Evolutionary conservation across 768 basidiomycete species (phyloP), one percentile per base, ranked within the genome.

Genomic region (Rhizopogon vulgaris): DNA sequence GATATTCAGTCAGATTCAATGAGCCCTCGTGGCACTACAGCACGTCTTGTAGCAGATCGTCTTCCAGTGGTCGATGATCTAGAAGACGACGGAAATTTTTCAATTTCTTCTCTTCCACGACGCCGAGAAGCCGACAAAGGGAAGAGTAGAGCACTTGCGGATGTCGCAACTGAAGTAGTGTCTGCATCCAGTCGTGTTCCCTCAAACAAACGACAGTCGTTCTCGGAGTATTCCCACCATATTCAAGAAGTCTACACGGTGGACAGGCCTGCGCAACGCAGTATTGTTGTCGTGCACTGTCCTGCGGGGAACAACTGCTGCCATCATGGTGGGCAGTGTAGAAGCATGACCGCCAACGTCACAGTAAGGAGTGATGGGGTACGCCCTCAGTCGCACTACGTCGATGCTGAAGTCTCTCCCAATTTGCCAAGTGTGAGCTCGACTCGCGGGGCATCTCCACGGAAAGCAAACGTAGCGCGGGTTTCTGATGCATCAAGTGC

Each of bases 391-490:
- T 34, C 57, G 36, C 60, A 41, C 57, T 64, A 68, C 22, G 60
- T 54, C n/a, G 65, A 66, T 43, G 58, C 56, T 32, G 55, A 51
- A 39, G 65, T 66, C 43, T 66, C 65, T 28, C 65, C 65, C 1
- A 66, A 63, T 14, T 48, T 59, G 48, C 8, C 47, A 27, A 41
- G 38, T 43, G 46, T 47, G 17, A 11, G 45, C 52, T 24, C 18
- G n/a, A 3, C 30, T 43, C 24, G 41, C 50, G 25, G 30, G 43
- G 45, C 18, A n/a, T 41, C 6, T 17, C 12, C 32, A 10, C 3
- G 10, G 25, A 41, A 22, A 46, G n/a, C 18, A 39, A 46, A 5
- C 9, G 37, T 3, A 46, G 45, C 9, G 32, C 32, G 45, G 45
- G 45, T 15, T 14, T 46, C 45, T 15, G 45, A 46, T 34, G 14